Conservation (phyloP, 805 yeast genomes). For the Pichia paraexigua region DNA sequence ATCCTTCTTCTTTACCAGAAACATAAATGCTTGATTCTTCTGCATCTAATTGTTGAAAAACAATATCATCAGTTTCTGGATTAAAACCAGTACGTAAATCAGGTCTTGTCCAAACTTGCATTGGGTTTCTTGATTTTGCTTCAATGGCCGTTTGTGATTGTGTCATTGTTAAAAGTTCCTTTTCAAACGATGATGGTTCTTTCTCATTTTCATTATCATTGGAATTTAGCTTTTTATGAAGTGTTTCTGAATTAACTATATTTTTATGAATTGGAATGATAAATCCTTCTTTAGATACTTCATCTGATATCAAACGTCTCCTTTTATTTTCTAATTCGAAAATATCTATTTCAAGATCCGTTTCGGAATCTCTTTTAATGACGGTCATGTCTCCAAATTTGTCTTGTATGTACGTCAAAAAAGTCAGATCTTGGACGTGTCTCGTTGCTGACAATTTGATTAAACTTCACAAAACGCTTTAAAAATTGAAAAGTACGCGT, state of each 20-base stretch:
- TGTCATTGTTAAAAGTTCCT: slow-evolving; percentile 40
- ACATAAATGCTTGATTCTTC: slow-evolving; percentile 56
- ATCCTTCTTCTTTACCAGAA: slow-evolving; percentile 40
- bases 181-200: slow-evolving; percentile 44
- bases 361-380: slow-evolving; percentile 1
- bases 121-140: slow-evolving; percentile 12
- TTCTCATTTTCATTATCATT: slow-evolving; percentile 23
- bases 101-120: slow-evolving; percentile 45
- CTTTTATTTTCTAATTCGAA: slow-evolving; percentile 9
- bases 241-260: slow-evolving; percentile 15
- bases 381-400: background rate
- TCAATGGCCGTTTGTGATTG: slow-evolving; percentile 20
- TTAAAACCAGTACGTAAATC: slow-evolving; percentile 42
- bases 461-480: background rate
- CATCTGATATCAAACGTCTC: slow-evolving; percentile 8
- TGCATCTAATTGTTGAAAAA: slow-evolving; percentile 90
- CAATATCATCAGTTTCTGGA: slow-evolving; percentile 43
- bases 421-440: background rate
- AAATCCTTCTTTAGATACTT: slow-evolving; percentile 20
- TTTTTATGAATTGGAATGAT: slow-evolving; percentile 24
- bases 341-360: background rate
- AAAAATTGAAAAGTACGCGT: background rate
- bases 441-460: background rate
- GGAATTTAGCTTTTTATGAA: slow-evolving; percentile 24
- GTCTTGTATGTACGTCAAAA: background rate